Base-by-base conservation (phyloP, 2,329 filamentous ascomycete species). In the Sporothrix pseudoabietina region DNA sequence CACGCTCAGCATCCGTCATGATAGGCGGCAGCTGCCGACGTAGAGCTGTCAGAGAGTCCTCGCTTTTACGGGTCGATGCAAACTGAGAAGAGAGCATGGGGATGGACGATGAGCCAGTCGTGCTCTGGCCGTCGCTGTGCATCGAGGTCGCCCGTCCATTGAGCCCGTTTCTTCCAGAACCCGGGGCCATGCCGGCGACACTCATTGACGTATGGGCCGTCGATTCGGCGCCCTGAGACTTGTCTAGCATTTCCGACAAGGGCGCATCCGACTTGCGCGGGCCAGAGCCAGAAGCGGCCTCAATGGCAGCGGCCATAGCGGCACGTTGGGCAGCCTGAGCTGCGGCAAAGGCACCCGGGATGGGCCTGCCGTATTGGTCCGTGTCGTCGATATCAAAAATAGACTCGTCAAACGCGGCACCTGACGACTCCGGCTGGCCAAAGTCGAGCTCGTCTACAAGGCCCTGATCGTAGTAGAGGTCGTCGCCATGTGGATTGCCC, bases 361-460 rank as follows among this genome's bases (percentile, higher is more conserved):
- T 85, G 1, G 87, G 89, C 30, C 89, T 84, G 19, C 89, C 89
- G 78, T 87, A 90, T 75, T 85, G 80, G 79, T 91, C 86, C 16
- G 89, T 89, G 77, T 91, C 89, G 70, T 91, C 85, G 44, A 89
- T 85, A 76, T 94, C 91, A 78, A 94, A 93, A 16, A 93, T 86
- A 6, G 89, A 91, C 79, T 94, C 91, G 75, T 94, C 91, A 79
- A 94, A 93, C 1, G 86, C 84, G 0, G 83, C 82, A 1, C 84
- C 84, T 39, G 90, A 87, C 22, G 84, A 85, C 73, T 86, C 84
- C 3, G 85, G 82, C 69, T 84, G 84, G 8, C 84, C 83, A 77
- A 87, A 86, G 55, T 84, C 82, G 7, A 82, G 78, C 76, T 83
- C 82, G 59, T 83, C 82, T 0, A 79, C 71, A 78, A 88, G 81